These are phyloP conservation scores for Paratinospora sagittata DNA, from an alignment of 164 flowering plant species.

Conservation along the genomic window DNA sequence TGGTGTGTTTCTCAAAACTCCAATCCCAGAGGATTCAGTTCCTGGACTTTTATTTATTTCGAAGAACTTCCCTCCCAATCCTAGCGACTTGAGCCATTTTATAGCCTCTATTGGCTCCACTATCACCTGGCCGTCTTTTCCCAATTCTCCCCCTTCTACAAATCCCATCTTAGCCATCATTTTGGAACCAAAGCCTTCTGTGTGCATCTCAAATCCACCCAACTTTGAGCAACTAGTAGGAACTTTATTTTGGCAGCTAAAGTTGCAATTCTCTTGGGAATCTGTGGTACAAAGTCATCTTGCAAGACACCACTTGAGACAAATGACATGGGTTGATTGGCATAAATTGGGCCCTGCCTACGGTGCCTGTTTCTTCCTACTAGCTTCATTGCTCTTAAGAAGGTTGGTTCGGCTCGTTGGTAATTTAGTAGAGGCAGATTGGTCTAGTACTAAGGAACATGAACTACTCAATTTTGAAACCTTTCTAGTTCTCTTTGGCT, in stretches of 20 bases:
- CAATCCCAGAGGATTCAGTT: slow-evolving; percentile 7
- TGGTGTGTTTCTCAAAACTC: slow-evolving; percentile 17
- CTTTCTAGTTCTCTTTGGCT: slow-evolving; percentile 22
- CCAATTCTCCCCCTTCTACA: slow-evolving; percentile 70
- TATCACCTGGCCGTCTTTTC: slow-evolving; percentile 72
- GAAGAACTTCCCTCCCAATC: slow-evolving; percentile 61
- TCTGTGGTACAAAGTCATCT: slow-evolving; percentile 36
- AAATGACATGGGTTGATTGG: slow-evolving; percentile 72
- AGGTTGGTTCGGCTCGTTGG: slow-evolving; percentile 21
- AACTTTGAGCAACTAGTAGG: slow-evolving; percentile 22
- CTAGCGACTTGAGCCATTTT: slow-evolving; percentile 74
- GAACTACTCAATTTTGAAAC: slow-evolving; percentile 18
- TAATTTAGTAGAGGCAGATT: slow-evolving; percentile 23
- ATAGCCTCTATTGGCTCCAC: slow-evolving; percentile 63
- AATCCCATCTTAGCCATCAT: slow-evolving; percentile 93
- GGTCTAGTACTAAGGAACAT: slow-evolving; percentile 14
- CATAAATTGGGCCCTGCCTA: slow-evolving; percentile 26
- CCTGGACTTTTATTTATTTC: slow-evolving; percentile 16
- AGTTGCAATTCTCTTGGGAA: slow-evolving; percentile 7
- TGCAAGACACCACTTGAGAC: slow-evolving; percentile 68
- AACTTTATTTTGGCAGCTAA: slow-evolving; percentile 14
- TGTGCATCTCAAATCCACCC: slow-evolving; percentile 83
- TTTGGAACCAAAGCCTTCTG: slow-evolving; percentile 91
- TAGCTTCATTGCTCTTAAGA: slow-evolving; percentile 17
- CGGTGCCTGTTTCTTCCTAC: slow-evolving; percentile 26